Evolutionary conservation across 768 basidiomycete species (phyloP), one percentile per base, ranked within the genome.

Genomic region (Hericium rajendrae): DNA sequence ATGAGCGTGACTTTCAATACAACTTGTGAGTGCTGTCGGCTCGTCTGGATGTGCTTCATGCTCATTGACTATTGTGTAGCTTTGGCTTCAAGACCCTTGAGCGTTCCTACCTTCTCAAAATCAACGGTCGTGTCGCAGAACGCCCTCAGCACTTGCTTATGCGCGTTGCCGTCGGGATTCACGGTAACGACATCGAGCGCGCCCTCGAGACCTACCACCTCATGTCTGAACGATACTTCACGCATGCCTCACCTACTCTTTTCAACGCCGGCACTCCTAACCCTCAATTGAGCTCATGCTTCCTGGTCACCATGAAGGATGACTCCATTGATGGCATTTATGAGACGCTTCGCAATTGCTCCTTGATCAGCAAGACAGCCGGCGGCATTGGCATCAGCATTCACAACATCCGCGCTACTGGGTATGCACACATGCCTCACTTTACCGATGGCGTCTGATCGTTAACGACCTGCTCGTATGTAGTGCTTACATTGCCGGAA

Each of bases 11-110:
- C 70, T 99, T 98, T 76, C 90, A 81, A 70, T 98, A 98, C 77
- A 94, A 97, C 72, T 97, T 74, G 92, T 94, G 56, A 41, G 90
- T 73, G 10, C 26, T 0, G 5, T 13, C 22, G 32, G 38, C 48
- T 51, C 38, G 24, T 53, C 10, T 43, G 13, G 51, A 57, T 52
- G 3, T 32, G 46, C 4, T 46, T 12, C 40, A 57, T 39, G 49
- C 56, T 59, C 48, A 50, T 28, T 18, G 53, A 13, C 6, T 26
- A 37, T 46, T 41, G 3, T 11, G 20, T 53, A 91, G 89, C 74
- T 99, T 99, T 67, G 97, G 97, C n/a, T 98, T 98, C 84, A 99
- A 99, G 73, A 99, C 97, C 2, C 85, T 99, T 37, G 97, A 99
- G 73, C 88, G 94, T 37, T 97, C 94, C 1, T 99, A 99, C 72